phyloP scores from a whole-genome alignment of 805 yeast genomes.

The Candida endomychidarum region DNA sequence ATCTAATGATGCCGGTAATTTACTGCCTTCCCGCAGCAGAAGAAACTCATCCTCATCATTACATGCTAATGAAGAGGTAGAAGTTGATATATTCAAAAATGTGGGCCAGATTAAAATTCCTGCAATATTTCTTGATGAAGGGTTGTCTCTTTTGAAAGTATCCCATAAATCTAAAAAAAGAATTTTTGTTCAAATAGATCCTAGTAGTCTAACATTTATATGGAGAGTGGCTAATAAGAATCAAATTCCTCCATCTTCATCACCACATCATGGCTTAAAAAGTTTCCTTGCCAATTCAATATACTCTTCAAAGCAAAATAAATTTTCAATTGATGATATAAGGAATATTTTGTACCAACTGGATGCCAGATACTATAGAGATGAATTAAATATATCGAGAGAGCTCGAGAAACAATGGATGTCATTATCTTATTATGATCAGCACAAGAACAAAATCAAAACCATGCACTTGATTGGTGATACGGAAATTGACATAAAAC shows the following conservation, averaged over 20 bases:
- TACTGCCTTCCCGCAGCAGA: background rate
- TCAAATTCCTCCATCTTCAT: background rate
- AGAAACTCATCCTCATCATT: slow-evolving; percentile 2
- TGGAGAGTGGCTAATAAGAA: slow-evolving; percentile 15
- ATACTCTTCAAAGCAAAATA: slow-evolving; percentile 9
- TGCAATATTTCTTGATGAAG: slow-evolving; percentile 50
- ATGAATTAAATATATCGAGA: slow-evolving; percentile 72
- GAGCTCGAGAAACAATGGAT: slow-evolving; percentile 74
- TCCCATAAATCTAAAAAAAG: slow-evolving; percentile 69
- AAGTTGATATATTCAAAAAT: slow-evolving; percentile 8
- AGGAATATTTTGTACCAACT: slow-evolving; percentile 59
- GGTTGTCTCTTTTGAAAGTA: slow-evolving; percentile 63
- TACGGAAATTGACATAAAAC: slow-evolving; percentile 55
- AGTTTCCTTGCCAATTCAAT: slow-evolving; percentile 2
- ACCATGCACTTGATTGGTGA: slow-evolving; percentile 79
- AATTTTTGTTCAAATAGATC: slow-evolving; percentile 55
- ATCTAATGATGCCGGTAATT: slow-evolving; percentile 7
- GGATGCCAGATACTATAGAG: slow-evolving; percentile 82
- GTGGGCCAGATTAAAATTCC: slow-evolving; percentile 32
- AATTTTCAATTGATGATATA: slow-evolving; percentile 57
- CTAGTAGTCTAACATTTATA: slow-evolving; percentile 25
- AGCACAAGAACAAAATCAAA: slow-evolving; percentile 62
- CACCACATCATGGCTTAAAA: slow-evolving; percentile 5
- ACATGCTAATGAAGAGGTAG: slow-evolving; percentile 8
- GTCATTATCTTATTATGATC: slow-evolving; percentile 68